Evolutionary conservation across 2,329 filamentous ascomycete genomes (phyloP).

Genomic region (Teratosphaeria destructans): DNA sequence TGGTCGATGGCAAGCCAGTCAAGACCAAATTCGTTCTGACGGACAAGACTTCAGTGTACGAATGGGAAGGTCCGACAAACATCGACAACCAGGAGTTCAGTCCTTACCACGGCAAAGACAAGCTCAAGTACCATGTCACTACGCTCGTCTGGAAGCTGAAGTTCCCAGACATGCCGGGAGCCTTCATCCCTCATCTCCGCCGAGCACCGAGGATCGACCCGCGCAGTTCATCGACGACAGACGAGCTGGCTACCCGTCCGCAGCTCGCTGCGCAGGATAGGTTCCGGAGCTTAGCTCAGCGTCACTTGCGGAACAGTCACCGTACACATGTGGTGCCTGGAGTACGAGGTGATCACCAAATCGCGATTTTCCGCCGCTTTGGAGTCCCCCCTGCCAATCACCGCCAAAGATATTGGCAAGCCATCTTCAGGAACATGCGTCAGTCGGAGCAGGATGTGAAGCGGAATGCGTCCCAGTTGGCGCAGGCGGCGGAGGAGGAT

Average conservation of each 20-base stretch:
- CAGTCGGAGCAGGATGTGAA: neutral
- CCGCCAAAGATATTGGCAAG: too few species aligned
- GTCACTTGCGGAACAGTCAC: neutral
- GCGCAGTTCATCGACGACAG: neutral
- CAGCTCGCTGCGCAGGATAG: neutral
- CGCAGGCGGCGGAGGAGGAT: neutral
- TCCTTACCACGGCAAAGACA: constrained; percentile 32
- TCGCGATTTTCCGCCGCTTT: neutral
- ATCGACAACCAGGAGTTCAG: constrained; percentile 31
- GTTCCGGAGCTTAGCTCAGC: neutral
- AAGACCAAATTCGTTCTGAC: constrained; percentile 10
- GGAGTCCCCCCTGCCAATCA: too few species aligned
- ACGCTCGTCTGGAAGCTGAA: constrained; percentile 27
- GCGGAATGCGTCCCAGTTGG: neutral
- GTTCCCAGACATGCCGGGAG: constrained; percentile 2
- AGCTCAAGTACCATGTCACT: constrained; percentile 37
- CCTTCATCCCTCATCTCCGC: neutral
- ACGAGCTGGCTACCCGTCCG: neutral
- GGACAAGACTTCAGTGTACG: constrained; percentile 17
- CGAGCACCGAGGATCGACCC: neutral
- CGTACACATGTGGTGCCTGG: neutral
- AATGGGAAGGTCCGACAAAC: constrained; percentile 38
- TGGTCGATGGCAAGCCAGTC: constrained; percentile 9
- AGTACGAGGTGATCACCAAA: neutral
- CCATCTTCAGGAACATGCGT: neutral